A percentile compares a stretch with the other conserved stretches of the same genome.
phyloP scores from a whole-genome alignment of 192 early-diverging fungal genomes.

The Podila epicladia region DNA sequence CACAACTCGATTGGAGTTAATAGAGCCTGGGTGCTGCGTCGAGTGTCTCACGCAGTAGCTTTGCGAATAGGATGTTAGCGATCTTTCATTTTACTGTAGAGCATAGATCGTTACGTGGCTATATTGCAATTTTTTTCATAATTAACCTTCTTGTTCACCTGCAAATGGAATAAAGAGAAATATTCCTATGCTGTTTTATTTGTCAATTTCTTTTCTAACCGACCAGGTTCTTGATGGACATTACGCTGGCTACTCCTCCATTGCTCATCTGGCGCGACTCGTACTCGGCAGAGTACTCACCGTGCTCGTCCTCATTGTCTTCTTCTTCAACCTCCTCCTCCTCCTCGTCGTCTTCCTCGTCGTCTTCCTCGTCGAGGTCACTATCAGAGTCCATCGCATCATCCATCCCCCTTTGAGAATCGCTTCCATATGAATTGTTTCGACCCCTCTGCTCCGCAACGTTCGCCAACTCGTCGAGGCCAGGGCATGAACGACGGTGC shows the following conservation, averaged over 20 bases:
- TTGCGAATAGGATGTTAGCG: too few relatives aligned
- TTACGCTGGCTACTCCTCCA: constrained; percentile 11
- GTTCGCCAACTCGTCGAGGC: background rate
- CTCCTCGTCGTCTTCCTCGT: constrained; percentile 4
- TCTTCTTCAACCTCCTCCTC: background rate
- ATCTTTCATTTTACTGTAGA: too few relatives aligned
- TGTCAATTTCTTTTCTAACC: background rate
- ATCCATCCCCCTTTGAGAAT: background rate
- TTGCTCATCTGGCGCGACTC: background rate
- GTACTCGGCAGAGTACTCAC: background rate
- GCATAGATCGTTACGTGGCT: too few relatives aligned
- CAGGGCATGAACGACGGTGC: background rate
- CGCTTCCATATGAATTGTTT: background rate
- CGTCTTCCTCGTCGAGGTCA: constrained; percentile 4
- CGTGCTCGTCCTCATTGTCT: background rate
- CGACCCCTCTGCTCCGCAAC: background rate
- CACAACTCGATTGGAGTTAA: too few relatives aligned
- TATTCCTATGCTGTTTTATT: background rate
- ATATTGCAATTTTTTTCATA: too few relatives aligned
- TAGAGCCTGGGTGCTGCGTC: too few relatives aligned
- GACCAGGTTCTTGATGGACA: constrained; percentile 44
- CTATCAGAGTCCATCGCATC: constrained; percentile 5
- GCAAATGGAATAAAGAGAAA: too few relatives aligned
- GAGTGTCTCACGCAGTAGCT: too few relatives aligned
- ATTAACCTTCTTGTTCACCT: too few relatives aligned